Percentiles rank a stretch among this genome's conserved stretches.
phyloP scores from a whole-genome alignment of 805 yeast species.

The Lachancea quebecensis region DNA sequence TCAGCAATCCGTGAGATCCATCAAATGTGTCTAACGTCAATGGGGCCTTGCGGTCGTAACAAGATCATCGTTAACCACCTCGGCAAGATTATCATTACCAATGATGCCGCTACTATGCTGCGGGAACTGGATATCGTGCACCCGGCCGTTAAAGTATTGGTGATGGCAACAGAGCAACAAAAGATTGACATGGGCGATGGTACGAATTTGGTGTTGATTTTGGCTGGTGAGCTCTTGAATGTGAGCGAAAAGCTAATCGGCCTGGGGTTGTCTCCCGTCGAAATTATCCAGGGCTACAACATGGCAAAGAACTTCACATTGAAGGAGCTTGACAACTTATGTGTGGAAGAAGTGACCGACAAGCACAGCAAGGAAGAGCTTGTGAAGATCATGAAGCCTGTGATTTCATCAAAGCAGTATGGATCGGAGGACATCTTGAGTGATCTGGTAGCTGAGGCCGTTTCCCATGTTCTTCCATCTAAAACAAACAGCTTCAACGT shows the following conservation, averaged over 20 bases:
- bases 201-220: conserved; percentile 81
- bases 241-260: conserved; percentile 80
- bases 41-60: conserved; percentile 97
- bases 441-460: conserved; percentile 77
- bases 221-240: conserved; percentile 87
- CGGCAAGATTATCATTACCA: conserved; percentile 82
- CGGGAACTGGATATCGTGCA: conserved; percentile 90
- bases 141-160: conserved; percentile 92
- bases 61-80: conserved; percentile 88
- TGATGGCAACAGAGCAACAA: conserved; percentile 96
- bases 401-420: conserved; percentile 87
- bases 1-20: conserved; percentile 92
- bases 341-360: conserved; percentile 45
- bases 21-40: conserved; percentile 83
- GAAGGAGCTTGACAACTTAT: conserved; percentile 58
- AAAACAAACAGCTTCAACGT: conserved; percentile 56
- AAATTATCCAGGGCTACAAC: conserved; percentile 87
- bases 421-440: conserved; percentile 79
- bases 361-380: conserved; percentile 49
- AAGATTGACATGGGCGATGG: conserved; percentile 97
- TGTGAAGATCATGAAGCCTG: conserved; percentile 72
- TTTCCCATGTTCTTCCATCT: conserved; percentile 65
- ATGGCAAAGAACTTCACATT: conserved; percentile 74
- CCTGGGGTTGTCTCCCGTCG: conserved; percentile 84
- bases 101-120: conserved; percentile 97